These are phyloP conservation scores for Pyrenochaeta sp. DNA, from an alignment of 2,329 filamentous ascomycete species.

Conservation along the genomic window DNA sequence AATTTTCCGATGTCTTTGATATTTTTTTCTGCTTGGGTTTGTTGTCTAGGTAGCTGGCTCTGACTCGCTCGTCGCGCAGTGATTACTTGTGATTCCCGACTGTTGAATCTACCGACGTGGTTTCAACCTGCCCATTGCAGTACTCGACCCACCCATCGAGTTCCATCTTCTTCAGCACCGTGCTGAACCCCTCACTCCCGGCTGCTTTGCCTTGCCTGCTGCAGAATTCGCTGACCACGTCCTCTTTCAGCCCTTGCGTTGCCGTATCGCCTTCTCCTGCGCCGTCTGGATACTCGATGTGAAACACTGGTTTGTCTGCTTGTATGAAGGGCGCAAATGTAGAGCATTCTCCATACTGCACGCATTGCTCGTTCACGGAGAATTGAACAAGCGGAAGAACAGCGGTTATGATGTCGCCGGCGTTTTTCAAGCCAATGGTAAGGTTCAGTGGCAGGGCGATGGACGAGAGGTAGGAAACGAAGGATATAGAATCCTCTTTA, in stretches of 20 bases:
- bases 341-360: constrained; percentile 66
- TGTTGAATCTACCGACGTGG: constrained; percentile 28
- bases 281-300: constrained; percentile 72
- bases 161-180: constrained; percentile 70
- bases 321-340: constrained; percentile 65
- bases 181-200: constrained; percentile 64
- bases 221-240: constrained; percentile 52
- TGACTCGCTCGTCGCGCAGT: neutral
- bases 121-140: constrained; percentile 51
- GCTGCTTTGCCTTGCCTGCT: constrained; percentile 40
- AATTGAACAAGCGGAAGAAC: constrained; percentile 66
- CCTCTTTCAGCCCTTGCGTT: constrained; percentile 43
- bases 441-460: constrained; percentile 63
- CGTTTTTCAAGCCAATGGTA: constrained; percentile 74
- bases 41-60: too few species aligned
- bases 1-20: neutral
- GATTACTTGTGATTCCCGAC: constrained; percentile 1
- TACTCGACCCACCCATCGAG: constrained; percentile 69
- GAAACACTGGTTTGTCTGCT: constrained; percentile 72
- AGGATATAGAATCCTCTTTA: constrained; percentile 63
- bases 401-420: constrained; percentile 63
- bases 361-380: constrained; percentile 75
- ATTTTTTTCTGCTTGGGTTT: too few species aligned
- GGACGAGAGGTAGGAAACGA: constrained; percentile 65
- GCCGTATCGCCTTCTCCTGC: constrained; percentile 36